Evolutionary conservation across 78 protist species (phyloP), one percentile per base, ranked within the genome.

Genomic region (Dictyostelium citrinum): DNA sequence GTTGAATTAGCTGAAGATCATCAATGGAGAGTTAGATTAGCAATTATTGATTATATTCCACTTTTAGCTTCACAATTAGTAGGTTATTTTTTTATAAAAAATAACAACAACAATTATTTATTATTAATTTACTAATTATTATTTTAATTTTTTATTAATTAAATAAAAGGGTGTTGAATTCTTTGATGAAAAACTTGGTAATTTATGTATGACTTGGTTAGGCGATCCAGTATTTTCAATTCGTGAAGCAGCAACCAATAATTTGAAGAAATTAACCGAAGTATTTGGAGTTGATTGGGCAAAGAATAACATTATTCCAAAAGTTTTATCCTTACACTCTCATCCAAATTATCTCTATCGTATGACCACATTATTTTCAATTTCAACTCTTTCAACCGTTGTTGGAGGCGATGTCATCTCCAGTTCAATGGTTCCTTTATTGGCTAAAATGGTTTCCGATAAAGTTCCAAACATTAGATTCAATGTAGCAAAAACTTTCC

Each of bases 11-110:
- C 99, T 11, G 97, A 95, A 84, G 99, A 99, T 95, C 80, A 91
- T 60, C 98, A 97, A 83, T 98, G 99, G 99, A 95, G 99, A 33
- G 98, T 98, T 31, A 85, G 99, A 10, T 94, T 97, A 39, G 98
- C 99, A 81, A 95, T 98, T 81, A 95, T 98, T 83, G 97, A 98
- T 67, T 91, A 95, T 76, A 84, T 98, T 20, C 99, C 99, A 7
- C 90, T 92, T 49, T 91, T 98, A 41, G 99, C 98, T 11, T 29
- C 55, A 4, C 97, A 95, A 61, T 77, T 96, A 24, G 90, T 29
- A 39, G 31, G 51, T 20, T 3, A 16, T 35, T 9, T 17, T 5
- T 39, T 39, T 43, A 10, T 43, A 43, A 43, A 80, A 11, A 24
- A 43, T 79, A 29, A 60, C 7, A 14, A 60, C 7, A 29, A 29